Evolutionary conservation across 305 asterid genomes (phyloP).

Genomic region (Plantago coronopus): DNA sequence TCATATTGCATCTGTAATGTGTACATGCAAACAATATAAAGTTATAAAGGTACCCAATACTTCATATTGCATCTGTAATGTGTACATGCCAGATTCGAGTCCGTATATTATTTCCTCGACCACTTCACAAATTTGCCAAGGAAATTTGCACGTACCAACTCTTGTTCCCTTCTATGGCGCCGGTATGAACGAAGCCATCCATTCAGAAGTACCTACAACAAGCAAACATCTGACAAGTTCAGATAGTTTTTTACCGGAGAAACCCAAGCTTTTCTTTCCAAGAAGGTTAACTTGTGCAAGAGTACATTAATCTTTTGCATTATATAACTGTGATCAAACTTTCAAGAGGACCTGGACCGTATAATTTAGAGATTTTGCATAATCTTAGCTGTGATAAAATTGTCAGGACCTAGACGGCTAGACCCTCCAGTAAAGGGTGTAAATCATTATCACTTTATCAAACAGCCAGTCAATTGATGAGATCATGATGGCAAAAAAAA

Average conservation of each 20-base stretch:
- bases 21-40: slow-evolving; percentile 24
- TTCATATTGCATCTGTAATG: no score
- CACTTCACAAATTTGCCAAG: slow-evolving; percentile 14
- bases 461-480: no score
- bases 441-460: no score
- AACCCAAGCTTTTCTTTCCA: background rate
- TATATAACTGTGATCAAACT: background rate
- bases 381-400: no score
- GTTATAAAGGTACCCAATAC: slow-evolving; percentile 12
- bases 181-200: slow-evolving; percentile 91
- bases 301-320: background rate
- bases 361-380: background rate
- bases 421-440: no score
- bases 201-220: slow-evolving; percentile 71
- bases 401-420: no score
- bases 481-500: no score
- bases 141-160: slow-evolving; percentile 53
- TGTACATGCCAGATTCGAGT: slow-evolving; percentile 94
- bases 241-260: background rate
- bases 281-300: background rate
- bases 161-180: slow-evolving; percentile 90
- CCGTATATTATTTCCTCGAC: slow-evolving; percentile 93
- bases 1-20: slow-evolving; percentile 80
- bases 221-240: slow-evolving; percentile 16
- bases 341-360: background rate